Conservation (phyloP, 768 basidiomycete species). For the Myochromella boudieri region DNA sequence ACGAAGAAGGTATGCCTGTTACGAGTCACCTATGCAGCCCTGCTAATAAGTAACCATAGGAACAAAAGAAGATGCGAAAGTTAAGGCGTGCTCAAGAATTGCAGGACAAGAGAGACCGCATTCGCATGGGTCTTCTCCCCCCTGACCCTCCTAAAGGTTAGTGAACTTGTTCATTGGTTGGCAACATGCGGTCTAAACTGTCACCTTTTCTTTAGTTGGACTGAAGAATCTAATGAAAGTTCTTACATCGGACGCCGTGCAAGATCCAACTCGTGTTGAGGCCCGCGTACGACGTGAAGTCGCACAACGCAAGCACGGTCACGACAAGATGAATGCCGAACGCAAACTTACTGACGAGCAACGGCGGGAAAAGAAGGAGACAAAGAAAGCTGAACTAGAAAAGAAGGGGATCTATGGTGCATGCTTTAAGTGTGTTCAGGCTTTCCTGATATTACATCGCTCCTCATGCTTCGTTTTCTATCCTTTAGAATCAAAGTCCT, state of each 20-base stretch:
- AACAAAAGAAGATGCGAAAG: constrained; percentile 97
- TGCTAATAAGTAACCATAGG: constrained; percentile 39
- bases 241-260: constrained; percentile 91
- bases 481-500: constrained; percentile 74
- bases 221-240: constrained; percentile 97
- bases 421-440: constrained; percentile 79
- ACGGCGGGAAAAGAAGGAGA: constrained; percentile 81
- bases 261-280: constrained; percentile 97
- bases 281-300: constrained; percentile 94
- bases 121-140: constrained; percentile 93
- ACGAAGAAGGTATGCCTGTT: constrained; percentile 72
- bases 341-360: constrained; percentile 93
- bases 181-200: neutral
- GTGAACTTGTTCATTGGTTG: constrained; percentile 14
- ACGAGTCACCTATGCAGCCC: no score
- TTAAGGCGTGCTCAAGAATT: constrained; percentile 83
- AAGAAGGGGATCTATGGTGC: constrained; percentile 80
- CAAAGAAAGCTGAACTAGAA: constrained; percentile 85
- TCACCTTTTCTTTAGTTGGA: constrained; percentile 58
- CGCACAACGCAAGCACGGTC: constrained; percentile 80
- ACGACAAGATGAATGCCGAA: constrained; percentile 92
- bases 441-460: neutral
- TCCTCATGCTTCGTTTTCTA: constrained; percentile 1
- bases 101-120: constrained; percentile 92
- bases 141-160: constrained; percentile 93